Evolutionary conservation across 2,329 filamentous ascomycete genomes (phyloP).

Genomic region (Allantophomopsis cytisporea): DNA sequence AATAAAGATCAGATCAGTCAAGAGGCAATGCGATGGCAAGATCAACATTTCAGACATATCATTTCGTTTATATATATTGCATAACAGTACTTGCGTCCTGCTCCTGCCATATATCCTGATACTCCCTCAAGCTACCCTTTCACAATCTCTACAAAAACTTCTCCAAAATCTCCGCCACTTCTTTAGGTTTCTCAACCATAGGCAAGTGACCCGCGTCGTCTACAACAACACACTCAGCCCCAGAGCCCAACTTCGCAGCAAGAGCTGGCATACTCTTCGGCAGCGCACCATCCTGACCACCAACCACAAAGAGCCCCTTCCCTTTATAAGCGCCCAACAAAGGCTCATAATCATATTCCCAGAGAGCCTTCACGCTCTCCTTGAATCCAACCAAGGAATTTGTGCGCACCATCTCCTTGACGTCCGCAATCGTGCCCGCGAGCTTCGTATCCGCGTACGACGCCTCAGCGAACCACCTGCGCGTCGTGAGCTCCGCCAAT

Average conservation of each 20-base stretch:
- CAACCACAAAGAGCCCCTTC: conserved; percentile 56
- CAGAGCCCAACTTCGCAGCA: conserved; percentile 40
- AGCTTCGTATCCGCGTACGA: conserved; percentile 37
- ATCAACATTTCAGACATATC: too few relatives aligned
- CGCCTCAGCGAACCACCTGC: conserved; percentile 57
- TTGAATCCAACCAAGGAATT: conserved; percentile 61
- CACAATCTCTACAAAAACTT: conserved; percentile 30
- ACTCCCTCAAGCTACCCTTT: too few relatives aligned
- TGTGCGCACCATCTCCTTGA: conserved; percentile 53
- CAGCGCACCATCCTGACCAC: conserved; percentile 59
- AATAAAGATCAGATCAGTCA: too few relatives aligned
- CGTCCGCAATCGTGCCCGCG: conserved; percentile 36
- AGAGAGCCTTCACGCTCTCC: conserved; percentile 55
- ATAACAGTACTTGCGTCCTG: too few relatives aligned
- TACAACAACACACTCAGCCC: conserved; percentile 48
- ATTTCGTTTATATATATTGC: too few relatives aligned
- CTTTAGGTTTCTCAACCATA: conserved; percentile 63
- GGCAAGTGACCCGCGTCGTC: conserved; percentile 67
- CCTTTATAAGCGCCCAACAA: conserved; percentile 38
- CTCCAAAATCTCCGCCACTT: conserved; percentile 50
- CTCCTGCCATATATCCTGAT: too few relatives aligned
- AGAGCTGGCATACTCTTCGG: conserved; percentile 72
- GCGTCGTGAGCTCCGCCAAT: conserved; percentile 58
- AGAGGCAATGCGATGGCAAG: too few relatives aligned
- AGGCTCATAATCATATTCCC: conserved; percentile 53